Evolutionary conservation across 129 eudicot genomes (phyloP), one percentile per base, ranked within the genome.

Genomic region (Ambrosia trifida): DNA sequence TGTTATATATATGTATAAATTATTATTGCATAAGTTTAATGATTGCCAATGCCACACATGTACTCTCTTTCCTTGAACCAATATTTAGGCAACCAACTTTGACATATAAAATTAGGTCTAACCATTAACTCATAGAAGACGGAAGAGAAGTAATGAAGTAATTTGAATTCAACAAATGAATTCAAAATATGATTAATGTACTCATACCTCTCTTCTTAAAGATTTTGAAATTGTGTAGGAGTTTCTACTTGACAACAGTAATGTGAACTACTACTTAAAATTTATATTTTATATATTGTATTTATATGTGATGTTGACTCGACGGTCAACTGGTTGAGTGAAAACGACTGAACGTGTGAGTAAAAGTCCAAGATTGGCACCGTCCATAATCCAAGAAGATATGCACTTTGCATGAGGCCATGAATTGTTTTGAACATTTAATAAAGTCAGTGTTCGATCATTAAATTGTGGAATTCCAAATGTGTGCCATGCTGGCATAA

Each of bases 311-410:
- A 7, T 31, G 28, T 62, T 62, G 68, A 36, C 68, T 36, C 17
- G n/a, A 24, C 66, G 58, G 52, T 41, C 30, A 74, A 40, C 63
- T 52, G 1, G 56, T 65, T 11, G 72, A 54, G 79, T 54, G 72
- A 66, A 40, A 53, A 11, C 3, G 66, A 64, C 58, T 72, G 30
- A 44, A 31, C 35, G 46, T 58, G 32, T 18, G 31, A 53, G 52
- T 57, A 44, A 45, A 12, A 44, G 79, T 75, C 79, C 63, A 76
- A 76, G 60, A 76, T 76, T 46, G 80, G 80, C 69, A 68, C 80
- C 75, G 80, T 76, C 80, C 80, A 57, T 44, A 9, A 44, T 76
- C 62, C 62, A 75, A 13, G 24, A 60, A 43, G 38, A 64, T 75
- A 10, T 43, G 56, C 66, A 35, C 59, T 57, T 67, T 67, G 69